These are phyloP conservation scores for Ophiostoma montium DNA, from an alignment of 2,329 filamentous ascomycete species.

Conservation along the genomic window DNA sequence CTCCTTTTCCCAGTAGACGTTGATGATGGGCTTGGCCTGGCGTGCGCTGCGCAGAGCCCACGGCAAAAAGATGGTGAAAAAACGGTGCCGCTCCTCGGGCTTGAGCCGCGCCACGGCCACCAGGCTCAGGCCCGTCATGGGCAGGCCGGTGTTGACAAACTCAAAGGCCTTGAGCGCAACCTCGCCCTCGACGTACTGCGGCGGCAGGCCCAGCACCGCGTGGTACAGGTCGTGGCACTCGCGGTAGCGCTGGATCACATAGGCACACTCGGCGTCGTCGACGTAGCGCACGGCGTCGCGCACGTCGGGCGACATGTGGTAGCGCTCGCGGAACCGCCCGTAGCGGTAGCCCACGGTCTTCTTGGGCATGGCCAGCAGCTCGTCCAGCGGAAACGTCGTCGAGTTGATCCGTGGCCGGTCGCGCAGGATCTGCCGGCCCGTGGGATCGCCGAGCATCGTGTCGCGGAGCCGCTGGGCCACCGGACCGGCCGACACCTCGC, in stretches of 20 bases:
- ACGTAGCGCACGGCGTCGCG: constrained; percentile 74
- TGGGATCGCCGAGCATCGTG: constrained; percentile 74
- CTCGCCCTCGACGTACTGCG: constrained; percentile 87
- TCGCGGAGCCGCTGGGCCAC: constrained; percentile 86
- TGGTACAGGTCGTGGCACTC: constrained; percentile 98
- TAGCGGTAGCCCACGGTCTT: constrained; percentile 73
- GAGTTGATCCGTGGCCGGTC: constrained; percentile 82
- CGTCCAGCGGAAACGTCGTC: constrained; percentile 47
- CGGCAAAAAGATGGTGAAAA: constrained; percentile 65
- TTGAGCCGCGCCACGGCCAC: constrained; percentile 80
- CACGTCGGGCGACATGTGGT: constrained; percentile 87
- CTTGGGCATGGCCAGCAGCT: constrained; percentile 56
- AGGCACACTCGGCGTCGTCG: constrained; percentile 88
- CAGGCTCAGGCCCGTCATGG: constrained; percentile 84
- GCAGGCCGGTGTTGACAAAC: constrained; percentile 84
- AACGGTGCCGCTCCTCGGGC: constrained; percentile 59
- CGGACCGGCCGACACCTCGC: constrained; percentile 85
- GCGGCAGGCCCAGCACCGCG: constrained; percentile 80
- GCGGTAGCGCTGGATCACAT: constrained; percentile 95
- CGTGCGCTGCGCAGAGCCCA: constrained; percentile 84
- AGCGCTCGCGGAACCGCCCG: constrained; percentile 80
- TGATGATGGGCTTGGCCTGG: constrained; percentile 66
- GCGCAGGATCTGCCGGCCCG: constrained; percentile 80
- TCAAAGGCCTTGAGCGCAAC: constrained; percentile 97
- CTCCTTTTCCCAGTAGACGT: constrained; percentile 96